These are phyloP conservation scores for Zygotorulaspora sp. DNA, from an alignment of 805 yeast species.

Conservation along the genomic window DNA sequence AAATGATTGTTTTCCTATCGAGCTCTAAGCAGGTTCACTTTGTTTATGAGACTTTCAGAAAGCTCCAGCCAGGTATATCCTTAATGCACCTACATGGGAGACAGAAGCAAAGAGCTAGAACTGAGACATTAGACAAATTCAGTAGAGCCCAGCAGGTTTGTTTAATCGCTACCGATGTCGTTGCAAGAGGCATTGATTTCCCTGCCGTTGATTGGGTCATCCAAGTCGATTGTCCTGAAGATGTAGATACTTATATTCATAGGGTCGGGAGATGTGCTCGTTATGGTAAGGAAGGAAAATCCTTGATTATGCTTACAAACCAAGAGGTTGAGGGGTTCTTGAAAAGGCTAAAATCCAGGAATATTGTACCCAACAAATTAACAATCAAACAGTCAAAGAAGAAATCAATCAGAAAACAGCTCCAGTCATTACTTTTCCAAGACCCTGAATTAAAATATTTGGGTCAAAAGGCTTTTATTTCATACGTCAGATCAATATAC, in stretches of 20 bases:
- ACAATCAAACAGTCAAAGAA: slow-evolving; percentile 69
- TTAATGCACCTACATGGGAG: slow-evolving; percentile 82
- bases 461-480: slow-evolving; percentile 93
- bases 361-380: slow-evolving; percentile 66
- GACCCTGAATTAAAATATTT: slow-evolving; percentile 88
- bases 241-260: slow-evolving; percentile 81
- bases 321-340: slow-evolving; percentile 76
- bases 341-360: slow-evolving; percentile 53
- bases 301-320: slow-evolving; percentile 78
- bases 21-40: slow-evolving; percentile 89
- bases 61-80: slow-evolving; percentile 88
- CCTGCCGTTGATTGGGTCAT: slow-evolving; percentile 95
- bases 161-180: slow-evolving; percentile 84
- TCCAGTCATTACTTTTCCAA: slow-evolving; percentile 86
- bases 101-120: slow-evolving; percentile 83
- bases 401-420: slow-evolving; percentile 71
- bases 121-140: slow-evolving; percentile 76
- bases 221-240: slow-evolving; percentile 89
- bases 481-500: slow-evolving; percentile 80
- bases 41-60: slow-evolving; percentile 80
- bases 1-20: slow-evolving; percentile 77
- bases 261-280: slow-evolving; percentile 89
- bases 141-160: slow-evolving; percentile 75
- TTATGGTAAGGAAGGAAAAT: slow-evolving; percentile 78
- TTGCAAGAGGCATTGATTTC: slow-evolving; percentile 87